Base-by-base conservation (phyloP, 2,329 filamentous ascomycete species). In the Arthrobotrys pseudoclavata region DNA sequence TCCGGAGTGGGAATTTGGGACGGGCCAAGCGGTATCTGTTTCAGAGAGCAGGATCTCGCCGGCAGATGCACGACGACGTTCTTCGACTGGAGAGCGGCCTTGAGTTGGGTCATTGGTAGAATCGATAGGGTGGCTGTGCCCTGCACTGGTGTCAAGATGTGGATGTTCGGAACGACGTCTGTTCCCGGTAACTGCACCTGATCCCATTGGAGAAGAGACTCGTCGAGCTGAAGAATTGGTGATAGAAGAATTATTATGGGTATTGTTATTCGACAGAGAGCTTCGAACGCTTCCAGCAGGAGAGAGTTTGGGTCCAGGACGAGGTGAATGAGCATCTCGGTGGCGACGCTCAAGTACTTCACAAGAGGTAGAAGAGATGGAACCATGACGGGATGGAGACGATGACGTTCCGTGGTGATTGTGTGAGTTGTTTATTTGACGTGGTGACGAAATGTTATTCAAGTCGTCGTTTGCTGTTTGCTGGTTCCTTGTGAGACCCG, bases 301-400 rank as follows among this genome's bases (percentile, higher is more conserved):
- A 55, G 75, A 79, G 22, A 74, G 34, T 57, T 79, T 69, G 15
- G 68, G 63, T 55, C 48, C 57, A 15, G 62, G 31, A 18, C 57
- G 63, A 48, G 75, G 69, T 37, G 75, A 74, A 45, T 74, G 75
- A 22, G 75, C 75, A 26, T 77, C 74, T 29, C 67, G 67, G 53
- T 71, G 74, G 45, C 74, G 74, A 55, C 74, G 74, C 61, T 77
- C 74, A 77, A 77, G 74, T 71, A 77, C 67, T 31, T 71, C 74
- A 50, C 74, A 67, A 29, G 74, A 77, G 24, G 74, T 77, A 7
- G 74, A 71, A 26, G 67, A 77, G 45, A 77, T 64, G n/a, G 74
- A 77, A 4, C 61, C 74, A 20, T 77, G 74, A 61, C 74, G 67
- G 9, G 74, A 77, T 66, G 74, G 74, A 3, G 74, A 77, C 53